Evolutionary conservation across 768 basidiomycete species (phyloP).

Genomic region (Kwoniella europaea): DNA sequence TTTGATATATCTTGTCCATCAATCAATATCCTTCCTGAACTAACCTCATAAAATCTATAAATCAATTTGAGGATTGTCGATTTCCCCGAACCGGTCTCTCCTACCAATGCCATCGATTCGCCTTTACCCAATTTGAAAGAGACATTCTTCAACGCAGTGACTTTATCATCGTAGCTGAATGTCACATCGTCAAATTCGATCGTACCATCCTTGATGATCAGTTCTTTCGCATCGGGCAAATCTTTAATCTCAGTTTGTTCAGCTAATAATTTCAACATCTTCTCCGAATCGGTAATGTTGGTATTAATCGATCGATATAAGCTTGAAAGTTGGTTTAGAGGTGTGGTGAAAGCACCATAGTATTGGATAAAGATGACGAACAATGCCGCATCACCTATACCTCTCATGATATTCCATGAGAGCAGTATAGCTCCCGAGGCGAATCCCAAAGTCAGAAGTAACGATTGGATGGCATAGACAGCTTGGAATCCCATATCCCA

Average conservation of each 20-base stretch:
- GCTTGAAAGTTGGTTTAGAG: slow-evolving; percentile 76
- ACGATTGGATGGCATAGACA: slow-evolving; percentile 69
- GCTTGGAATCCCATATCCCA: slow-evolving; percentile 76
- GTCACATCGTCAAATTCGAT: slow-evolving; percentile 89
- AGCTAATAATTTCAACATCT: slow-evolving; percentile 76
- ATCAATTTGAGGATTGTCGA: slow-evolving; percentile 73
- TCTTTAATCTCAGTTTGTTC: slow-evolving; percentile 85
- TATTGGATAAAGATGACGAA: slow-evolving; percentile 85
- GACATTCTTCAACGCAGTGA: slow-evolving; percentile 70
- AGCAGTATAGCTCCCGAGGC: slow-evolving; percentile 82
- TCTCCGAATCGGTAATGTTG: slow-evolving; percentile 81
- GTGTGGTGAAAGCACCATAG: slow-evolving; percentile 73
- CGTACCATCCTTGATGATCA: slow-evolving; percentile 73
- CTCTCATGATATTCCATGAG: slow-evolving; percentile 68
- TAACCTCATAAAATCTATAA: slow-evolving; percentile 89
- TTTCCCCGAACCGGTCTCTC: slow-evolving; percentile 79
- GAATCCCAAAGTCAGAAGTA: slow-evolving; percentile 66
- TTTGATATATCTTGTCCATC: slow-evolving; percentile 87
- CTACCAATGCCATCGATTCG: slow-evolving; percentile 86
- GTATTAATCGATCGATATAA: slow-evolving; percentile 67
- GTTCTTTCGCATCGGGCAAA: slow-evolving; percentile 72
- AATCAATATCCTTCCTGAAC: slow-evolving; percentile 77
- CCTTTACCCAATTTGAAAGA: slow-evolving; percentile 88
- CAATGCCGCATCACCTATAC: slow-evolving; percentile 64
- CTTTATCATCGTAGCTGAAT: slow-evolving; percentile 71